Percentiles rank a stretch among this genome's conserved stretches.
These are phyloP conservation scores for Apiosordaria backusii DNA, from an alignment of 495 filamentous ascomycete species.

Conservation along the genomic window DNA sequence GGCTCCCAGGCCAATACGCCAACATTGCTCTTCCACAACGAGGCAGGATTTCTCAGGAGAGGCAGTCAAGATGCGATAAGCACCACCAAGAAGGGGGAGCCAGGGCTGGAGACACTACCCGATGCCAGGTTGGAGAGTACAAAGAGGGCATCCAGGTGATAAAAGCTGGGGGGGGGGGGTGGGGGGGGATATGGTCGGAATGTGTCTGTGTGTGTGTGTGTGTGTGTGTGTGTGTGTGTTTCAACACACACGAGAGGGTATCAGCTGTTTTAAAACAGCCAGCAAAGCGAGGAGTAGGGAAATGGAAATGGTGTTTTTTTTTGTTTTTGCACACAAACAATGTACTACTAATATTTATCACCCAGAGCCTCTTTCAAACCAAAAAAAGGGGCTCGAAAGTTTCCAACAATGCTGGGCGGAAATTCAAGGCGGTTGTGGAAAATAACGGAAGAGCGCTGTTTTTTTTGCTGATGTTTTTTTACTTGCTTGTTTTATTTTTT, in stretches of 20 bases:
- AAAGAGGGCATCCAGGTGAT: slow-evolving; percentile 23
- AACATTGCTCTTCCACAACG: slow-evolving; percentile 44
- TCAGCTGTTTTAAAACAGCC: background rate
- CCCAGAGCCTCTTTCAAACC: background rate
- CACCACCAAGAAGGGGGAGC: slow-evolving; percentile 27
- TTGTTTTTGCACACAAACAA: background rate
- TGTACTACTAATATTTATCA: slow-evolving; percentile 6
- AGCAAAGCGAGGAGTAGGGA: background rate
- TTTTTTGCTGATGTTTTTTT: slow-evolving; percentile 1
- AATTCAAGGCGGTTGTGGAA: background rate
- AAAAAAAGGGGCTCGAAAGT: too few species aligned
- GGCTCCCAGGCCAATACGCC: slow-evolving; percentile 61
- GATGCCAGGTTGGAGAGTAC: slow-evolving; percentile 32
- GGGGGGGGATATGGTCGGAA: too few species aligned
- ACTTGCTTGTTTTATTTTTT: background rate
- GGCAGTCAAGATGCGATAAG: slow-evolving; percentile 38
- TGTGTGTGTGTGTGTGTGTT: too few species aligned
- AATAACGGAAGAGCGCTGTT: background rate
- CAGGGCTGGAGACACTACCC: slow-evolving; percentile 38
- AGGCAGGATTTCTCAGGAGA: slow-evolving; percentile 33
- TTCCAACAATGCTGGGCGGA: background rate
- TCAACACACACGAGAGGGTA: background rate
- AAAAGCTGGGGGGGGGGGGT: background rate
- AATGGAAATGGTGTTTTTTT: background rate
- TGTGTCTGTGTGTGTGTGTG: too few species aligned